Evolutionary conservation across 441 rosid species (phyloP).

Genomic region (Rhodomyrtus psidioides): DNA sequence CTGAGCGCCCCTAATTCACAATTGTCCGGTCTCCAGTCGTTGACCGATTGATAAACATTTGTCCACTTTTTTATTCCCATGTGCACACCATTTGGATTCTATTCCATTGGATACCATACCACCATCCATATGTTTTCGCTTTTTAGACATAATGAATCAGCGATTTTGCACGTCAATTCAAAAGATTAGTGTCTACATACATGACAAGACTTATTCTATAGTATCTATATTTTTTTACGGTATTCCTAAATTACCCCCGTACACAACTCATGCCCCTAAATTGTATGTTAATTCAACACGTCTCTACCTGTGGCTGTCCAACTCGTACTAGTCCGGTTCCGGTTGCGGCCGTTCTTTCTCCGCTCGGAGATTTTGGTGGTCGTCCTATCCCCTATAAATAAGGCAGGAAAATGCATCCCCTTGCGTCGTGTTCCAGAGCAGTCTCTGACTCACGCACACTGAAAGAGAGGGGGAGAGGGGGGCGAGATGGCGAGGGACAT

Average conservation of each 20-base stretch:
- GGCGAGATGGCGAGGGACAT: slow-evolving; percentile 41
- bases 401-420: no score
- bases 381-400: background rate
- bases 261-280: background rate
- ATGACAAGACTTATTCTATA: background rate
- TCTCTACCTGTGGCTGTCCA: background rate
- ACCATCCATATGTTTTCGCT: background rate
- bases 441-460: background rate
- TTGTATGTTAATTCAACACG: background rate
- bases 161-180: background rate
- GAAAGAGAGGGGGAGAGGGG: background rate
- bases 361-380: no score
- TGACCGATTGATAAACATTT: background rate
- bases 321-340: background rate
- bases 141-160: background rate
- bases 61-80: background rate
- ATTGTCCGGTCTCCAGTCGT: accelerated
- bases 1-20: no score
- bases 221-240: background rate
- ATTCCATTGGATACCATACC: background rate
- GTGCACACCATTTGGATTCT: background rate
- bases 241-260: background rate
- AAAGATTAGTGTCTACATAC: background rate
- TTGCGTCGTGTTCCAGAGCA: no score
- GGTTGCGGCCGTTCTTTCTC: background rate